Evolutionary conservation across 1,139 yeast species (phyloP).

Genomic region (Hyphopichia wangnamkhiaoensis): DNA sequence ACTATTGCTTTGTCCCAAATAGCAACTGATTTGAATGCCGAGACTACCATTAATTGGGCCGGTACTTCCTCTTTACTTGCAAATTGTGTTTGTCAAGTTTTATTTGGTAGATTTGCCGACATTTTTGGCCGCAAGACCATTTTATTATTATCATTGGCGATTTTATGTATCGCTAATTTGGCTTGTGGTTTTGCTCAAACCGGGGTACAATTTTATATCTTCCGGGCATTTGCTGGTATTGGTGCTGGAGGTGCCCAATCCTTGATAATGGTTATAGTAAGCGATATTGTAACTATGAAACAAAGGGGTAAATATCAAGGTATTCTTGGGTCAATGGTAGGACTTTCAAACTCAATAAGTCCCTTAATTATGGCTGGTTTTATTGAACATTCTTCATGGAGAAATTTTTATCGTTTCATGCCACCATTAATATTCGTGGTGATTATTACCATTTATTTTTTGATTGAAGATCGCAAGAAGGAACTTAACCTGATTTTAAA

Average conservation of each 20-base stretch:
- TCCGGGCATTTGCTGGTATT: constrained; percentile 45
- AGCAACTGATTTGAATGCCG: constrained; percentile 36
- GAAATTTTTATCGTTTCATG: constrained; percentile 46
- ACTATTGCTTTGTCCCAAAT: constrained; percentile 45
- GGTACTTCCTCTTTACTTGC: constrained; percentile 48
- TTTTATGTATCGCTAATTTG: constrained; percentile 42
- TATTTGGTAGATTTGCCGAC: constrained; percentile 43
- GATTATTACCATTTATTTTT: constrained; percentile 21
- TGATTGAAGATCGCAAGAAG: constrained; percentile 26
- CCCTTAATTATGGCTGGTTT: constrained; percentile 60
- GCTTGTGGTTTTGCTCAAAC: constrained; percentile 42
- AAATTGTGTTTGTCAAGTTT: constrained; percentile 46
- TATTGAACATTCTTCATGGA: constrained; percentile 47
- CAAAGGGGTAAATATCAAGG: constrained; percentile 48
- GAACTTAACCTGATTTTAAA: constrained; percentile 24
- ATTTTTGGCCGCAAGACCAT: constrained; percentile 48
- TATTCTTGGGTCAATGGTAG: constrained; percentile 49
- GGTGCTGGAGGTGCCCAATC: constrained; percentile 49
- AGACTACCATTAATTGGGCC: constrained; percentile 47
- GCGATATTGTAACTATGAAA: constrained; percentile 42
- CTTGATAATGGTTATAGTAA: constrained; percentile 43
- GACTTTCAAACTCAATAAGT: constrained; percentile 56
- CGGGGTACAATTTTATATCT: constrained; percentile 39
- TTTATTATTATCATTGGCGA: constrained; percentile 31
- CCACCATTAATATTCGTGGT: constrained; percentile 40